Evolutionary conservation across 2,329 filamentous ascomycete genomes (phyloP).

Genomic region (Aspergillus pseudonomiae): DNA sequence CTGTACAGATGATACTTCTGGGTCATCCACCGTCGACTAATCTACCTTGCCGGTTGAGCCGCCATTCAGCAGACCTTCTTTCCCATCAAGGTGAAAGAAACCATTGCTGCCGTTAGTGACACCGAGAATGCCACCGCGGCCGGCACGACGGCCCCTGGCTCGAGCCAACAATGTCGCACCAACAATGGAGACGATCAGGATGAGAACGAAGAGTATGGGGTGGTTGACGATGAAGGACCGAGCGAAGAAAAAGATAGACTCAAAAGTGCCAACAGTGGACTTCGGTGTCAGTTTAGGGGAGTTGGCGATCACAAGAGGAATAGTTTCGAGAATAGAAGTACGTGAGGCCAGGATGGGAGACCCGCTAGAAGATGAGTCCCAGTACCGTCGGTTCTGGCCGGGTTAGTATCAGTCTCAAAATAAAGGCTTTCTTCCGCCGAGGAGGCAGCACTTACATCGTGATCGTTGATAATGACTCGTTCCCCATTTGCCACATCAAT

Average conservation of each 20-base stretch:
- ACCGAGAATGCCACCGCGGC: constrained; percentile 40
- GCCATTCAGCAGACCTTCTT: constrained; percentile 50
- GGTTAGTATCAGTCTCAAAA: constrained; percentile 30
- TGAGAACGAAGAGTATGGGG: constrained; percentile 46
- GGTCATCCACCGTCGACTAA: constrained; percentile 31
- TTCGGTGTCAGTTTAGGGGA: constrained; percentile 54
- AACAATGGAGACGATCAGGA: constrained; percentile 41
- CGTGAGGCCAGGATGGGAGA: constrained; percentile 88
- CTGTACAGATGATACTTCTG: constrained; percentile 35
- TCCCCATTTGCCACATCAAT: constrained; percentile 85
- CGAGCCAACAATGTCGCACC: constrained; percentile 39
- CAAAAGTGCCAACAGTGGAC: constrained; percentile 52
- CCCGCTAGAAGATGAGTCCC: constrained; percentile 88
- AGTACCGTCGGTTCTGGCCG: constrained; percentile 82
- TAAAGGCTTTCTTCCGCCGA: background rate
- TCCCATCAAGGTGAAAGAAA: constrained; percentile 53
- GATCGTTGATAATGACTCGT: constrained; percentile 92
- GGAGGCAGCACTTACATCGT: constrained; percentile 71
- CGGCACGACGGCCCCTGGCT: constrained; percentile 33
- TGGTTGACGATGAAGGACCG: constrained; percentile 47
- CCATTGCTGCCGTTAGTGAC: constrained; percentile 39
- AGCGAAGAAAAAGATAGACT: constrained; percentile 50
- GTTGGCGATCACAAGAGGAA: constrained; percentile 54
- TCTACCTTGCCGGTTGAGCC: constrained; percentile 51
- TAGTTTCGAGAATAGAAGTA: constrained; percentile 86